A percentile compares a stretch with the other conserved stretches of the same genome.
These are phyloP conservation scores for Plasmodium billcollinsi DNA, from an alignment of 169 alveolate species.

Conservation along the genomic window DNA sequence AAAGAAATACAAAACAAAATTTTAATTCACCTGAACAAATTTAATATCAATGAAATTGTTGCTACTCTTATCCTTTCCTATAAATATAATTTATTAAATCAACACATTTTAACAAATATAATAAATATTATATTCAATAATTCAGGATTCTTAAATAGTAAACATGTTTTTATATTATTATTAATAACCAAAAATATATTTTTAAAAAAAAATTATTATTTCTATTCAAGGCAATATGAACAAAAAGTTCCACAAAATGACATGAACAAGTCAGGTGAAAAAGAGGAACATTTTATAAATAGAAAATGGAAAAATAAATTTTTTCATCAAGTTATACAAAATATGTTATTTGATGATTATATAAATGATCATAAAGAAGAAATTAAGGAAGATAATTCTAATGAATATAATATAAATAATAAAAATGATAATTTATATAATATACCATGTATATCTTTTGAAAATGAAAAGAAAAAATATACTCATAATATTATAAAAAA, in stretches of 20 bases:
- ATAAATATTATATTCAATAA: constrained; percentile 28
- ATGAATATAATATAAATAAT: too few species aligned
- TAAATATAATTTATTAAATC: constrained; percentile 50
- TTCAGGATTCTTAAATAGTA: constrained; percentile 62
- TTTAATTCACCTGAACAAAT: constrained; percentile 39
- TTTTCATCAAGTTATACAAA: too few species aligned
- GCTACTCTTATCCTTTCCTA: constrained; percentile 42
- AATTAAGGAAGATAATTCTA: too few species aligned
- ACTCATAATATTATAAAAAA: too few species aligned
- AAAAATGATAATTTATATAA: too few species aligned
- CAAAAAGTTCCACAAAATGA: background rate
- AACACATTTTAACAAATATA: constrained; percentile 12
- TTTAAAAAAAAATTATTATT: background rate
- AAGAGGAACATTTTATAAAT: too few species aligned
- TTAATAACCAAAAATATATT: constrained; percentile 14
- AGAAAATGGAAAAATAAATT: too few species aligned
- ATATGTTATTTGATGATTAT: too few species aligned
- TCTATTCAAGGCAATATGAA: background rate
- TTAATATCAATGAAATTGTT: constrained; percentile 48
- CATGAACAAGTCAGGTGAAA: too few species aligned
- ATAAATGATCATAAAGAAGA: too few species aligned
- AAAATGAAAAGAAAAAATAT: too few species aligned
- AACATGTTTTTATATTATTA: constrained; percentile 41
- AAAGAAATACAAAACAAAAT: constrained; percentile 63
- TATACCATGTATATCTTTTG: too few species aligned